Conservation (phyloP, 305 asterid species). For the Andrographis paniculata region DNA sequence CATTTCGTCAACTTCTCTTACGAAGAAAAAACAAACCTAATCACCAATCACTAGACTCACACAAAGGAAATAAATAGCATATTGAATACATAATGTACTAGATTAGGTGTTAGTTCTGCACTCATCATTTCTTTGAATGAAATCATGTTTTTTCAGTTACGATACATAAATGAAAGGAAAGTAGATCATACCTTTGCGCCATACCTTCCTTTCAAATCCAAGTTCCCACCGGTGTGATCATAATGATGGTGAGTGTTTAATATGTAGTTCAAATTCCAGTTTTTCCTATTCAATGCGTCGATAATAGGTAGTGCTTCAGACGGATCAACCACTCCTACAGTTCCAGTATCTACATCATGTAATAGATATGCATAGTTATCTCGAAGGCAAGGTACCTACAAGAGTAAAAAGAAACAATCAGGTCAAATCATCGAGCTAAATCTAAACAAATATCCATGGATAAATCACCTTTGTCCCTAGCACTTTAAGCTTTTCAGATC, state of each 20-base stretch:
- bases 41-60: too few species aligned
- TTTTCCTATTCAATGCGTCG: conserved; percentile 62
- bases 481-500: conserved; percentile 2
- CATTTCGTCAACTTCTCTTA: not conserved
- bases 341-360: conserved; percentile 87
- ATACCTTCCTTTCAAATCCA: conserved; percentile 85
- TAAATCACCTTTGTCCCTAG: conserved; percentile 4
- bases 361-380: conserved; percentile 91
- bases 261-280: conserved; percentile 79
- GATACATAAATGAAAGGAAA: conserved; percentile 17
- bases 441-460: conserved; percentile 6
- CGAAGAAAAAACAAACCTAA: not conserved
- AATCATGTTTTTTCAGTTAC: too few species aligned
- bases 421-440: conserved; percentile 7
- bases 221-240: conserved; percentile 95
- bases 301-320: conserved; percentile 84
- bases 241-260: conserved; percentile 91
- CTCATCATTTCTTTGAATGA: too few species aligned
- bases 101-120: too few species aligned
- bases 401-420: conserved; percentile 9
- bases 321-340: conserved; percentile 99
- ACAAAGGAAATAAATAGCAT: too few species aligned
- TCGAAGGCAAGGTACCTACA: conserved; percentile 81
- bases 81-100: too few species aligned
- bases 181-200: conserved; percentile 86